Percentiles rank a stretch among this genome's conserved stretches.
These are phyloP conservation scores for Ceratobasidium sp. DNA, from an alignment of 1,284 basidiomycete genomes.

Conservation along the genomic window DNA sequence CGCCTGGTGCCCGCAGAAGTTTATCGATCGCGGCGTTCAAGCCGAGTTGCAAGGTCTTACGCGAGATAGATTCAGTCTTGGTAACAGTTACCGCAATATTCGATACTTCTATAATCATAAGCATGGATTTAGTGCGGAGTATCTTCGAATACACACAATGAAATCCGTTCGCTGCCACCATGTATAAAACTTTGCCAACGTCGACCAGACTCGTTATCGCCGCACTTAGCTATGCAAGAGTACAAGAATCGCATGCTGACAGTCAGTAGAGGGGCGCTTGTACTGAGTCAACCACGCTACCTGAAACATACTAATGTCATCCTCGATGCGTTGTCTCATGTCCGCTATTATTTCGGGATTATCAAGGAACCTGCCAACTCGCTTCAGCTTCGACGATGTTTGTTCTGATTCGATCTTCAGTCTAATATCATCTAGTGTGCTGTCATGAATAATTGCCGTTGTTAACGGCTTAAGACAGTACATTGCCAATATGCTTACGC, in stretches of 20 bases:
- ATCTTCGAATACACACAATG: background rate
- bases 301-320: background rate
- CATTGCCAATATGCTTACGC: too few relatives aligned
- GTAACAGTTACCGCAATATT: background rate
- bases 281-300: background rate
- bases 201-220: background rate
- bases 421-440: background rate
- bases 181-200: background rate
- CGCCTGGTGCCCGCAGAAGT: background rate
- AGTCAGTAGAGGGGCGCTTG: too few relatives aligned
- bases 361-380: background rate
- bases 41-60: background rate
- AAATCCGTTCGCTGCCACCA: background rate
- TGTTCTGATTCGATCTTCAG: background rate
- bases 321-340: conserved; percentile 1
- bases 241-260: too few relatives aligned
- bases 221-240: background rate
- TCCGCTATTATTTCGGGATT: background rate
- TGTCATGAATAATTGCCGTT: too few relatives aligned
- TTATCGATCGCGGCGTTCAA: conserved; percentile 11
- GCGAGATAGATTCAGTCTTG: background rate
- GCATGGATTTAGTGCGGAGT: background rate
- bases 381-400: background rate
- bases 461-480: too few relatives aligned
- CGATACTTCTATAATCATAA: background rate